Base-by-base conservation (phyloP, 805 yeast genomes). In the Schwanniomyces yamadae region DNA sequence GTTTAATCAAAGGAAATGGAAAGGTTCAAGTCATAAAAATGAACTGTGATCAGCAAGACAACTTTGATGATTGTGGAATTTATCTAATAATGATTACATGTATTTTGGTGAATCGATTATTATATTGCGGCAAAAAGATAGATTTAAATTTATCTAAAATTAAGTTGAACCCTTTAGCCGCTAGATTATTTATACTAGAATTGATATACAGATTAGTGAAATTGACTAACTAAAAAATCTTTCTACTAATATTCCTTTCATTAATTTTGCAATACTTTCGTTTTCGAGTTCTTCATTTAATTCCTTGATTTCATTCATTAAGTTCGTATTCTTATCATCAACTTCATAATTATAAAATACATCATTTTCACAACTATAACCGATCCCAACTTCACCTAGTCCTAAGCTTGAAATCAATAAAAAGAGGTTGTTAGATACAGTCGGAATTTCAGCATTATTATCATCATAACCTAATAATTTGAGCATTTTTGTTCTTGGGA, bases 51-150 rank as follows among this genome's bases (percentile, higher is more conserved):
- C 86, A 80, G 43, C 87, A 80, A 54, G 59, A 66, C 10, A 80
- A 80, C 50, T 80, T 80, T 6, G 79, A 78, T 40, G 87, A 80
- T 53, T 80, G 87, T 54, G 87, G 87, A 0, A 72, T 78, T 22
- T 60, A 52, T 40, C 47, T 64, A 31, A 49, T 63, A 21, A 67
- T 67, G 72, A 52, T 60, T 23, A 55, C 70, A 8, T 59, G 70
- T 36, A 66, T 28, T 61, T 55, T 52, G 45, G 51, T 49, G 10
- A 43, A 54, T 12, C 50, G 50, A 43, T 73, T 34, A 25, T 35
- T 65, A 15, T 45, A 37, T 17, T 39, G 44, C 12, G 36, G 39
- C 10, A 44, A 49, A 5, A 25, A 25, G 9, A 57, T 75, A 12
- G 54, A 64, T 44, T 54, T 77, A 31, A 65, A 61, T 21, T 41